Evolutionary conservation across 2,329 filamentous ascomycete species (phyloP).

Genomic region (Colletotrichum sp.): DNA sequence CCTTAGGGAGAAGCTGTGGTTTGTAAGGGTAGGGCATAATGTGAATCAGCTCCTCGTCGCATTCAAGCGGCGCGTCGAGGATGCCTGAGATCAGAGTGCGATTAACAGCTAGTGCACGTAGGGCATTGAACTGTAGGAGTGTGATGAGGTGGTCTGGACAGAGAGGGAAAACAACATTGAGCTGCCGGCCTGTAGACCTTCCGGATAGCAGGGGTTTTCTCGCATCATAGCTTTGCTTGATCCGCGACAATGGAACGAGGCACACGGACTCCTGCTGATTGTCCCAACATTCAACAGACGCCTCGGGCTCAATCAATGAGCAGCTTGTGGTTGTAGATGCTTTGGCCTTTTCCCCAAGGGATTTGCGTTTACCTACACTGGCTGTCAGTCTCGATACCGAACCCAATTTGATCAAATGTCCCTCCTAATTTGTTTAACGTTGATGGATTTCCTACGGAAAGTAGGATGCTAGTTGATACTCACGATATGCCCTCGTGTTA

Average conservation of each 20-base stretch:
- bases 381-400: not conserved
- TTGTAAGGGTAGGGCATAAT: conserved; percentile 30
- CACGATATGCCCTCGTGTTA: conserved; percentile 46
- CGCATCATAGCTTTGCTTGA: conserved; percentile 35
- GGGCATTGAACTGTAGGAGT: conserved; percentile 44
- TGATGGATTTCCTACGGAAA: not conserved
- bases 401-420: not conserved
- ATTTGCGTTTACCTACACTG: not conserved
- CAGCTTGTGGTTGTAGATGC: not conserved
- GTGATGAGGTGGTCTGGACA: conserved; percentile 45
- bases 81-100: conserved; percentile 36
- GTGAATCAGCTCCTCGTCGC: conserved; percentile 32
- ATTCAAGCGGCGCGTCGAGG: conserved; percentile 33
- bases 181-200: conserved; percentile 20
- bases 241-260: conserved; percentile 30
- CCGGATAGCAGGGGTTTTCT: conserved; percentile 31
- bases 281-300: conserved; percentile 38
- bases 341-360: conserved; percentile 4
- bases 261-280: conserved; percentile 34
- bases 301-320: conserved; percentile 30
- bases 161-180: conserved; percentile 38
- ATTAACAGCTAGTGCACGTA: conserved; percentile 41
- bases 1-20: conserved; percentile 31
- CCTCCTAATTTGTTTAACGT: not conserved
- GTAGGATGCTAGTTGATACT: conserved; percentile 27